phyloP scores from a whole-genome alignment of 2,329 filamentous ascomycete species.

The Coniochaeta sp. region DNA sequence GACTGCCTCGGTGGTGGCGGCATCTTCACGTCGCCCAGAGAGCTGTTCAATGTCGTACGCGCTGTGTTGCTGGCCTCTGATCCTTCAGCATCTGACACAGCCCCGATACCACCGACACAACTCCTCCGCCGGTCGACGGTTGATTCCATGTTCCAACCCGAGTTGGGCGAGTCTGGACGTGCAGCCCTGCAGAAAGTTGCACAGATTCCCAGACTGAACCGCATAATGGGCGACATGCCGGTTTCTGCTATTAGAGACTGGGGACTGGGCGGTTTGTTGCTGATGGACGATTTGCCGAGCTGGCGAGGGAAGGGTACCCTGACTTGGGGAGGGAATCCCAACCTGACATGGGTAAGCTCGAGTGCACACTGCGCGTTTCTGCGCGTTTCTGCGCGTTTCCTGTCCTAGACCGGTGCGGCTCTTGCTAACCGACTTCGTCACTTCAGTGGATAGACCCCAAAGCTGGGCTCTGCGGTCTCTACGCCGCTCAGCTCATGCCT shows the following conservation, averaged over 20 bases:
- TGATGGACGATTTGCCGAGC: slow-evolving; percentile 30
- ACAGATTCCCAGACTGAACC: slow-evolving; percentile 21
- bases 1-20: neutral
- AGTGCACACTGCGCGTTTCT: too few species aligned
- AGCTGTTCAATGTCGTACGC: neutral
- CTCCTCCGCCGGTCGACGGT: slow-evolving; percentile 35
- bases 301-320: slow-evolving; percentile 36
- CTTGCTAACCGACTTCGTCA: too few species aligned
- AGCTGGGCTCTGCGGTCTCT: neutral
- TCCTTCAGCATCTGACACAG: neutral
- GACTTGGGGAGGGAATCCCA: slow-evolving; percentile 38
- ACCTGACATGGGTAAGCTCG: slow-evolving; percentile 38
- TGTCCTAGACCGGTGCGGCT: too few species aligned
- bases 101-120: slow-evolving; percentile 28
- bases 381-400: too few species aligned
- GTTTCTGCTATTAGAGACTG: neutral
- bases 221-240: slow-evolving; percentile 23
- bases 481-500: neutral
- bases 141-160: slow-evolving; percentile 38
- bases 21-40: neutral
- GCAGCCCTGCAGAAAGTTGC: slow-evolving; percentile 20
- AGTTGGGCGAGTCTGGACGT: slow-evolving; percentile 25
- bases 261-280: slow-evolving; percentile 33
- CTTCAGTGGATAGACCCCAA: neutral
- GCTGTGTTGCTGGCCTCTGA: neutral